Base-by-base conservation (phyloP, 2,329 filamentous ascomycete species). In the Aspergillus candidus region DNA sequence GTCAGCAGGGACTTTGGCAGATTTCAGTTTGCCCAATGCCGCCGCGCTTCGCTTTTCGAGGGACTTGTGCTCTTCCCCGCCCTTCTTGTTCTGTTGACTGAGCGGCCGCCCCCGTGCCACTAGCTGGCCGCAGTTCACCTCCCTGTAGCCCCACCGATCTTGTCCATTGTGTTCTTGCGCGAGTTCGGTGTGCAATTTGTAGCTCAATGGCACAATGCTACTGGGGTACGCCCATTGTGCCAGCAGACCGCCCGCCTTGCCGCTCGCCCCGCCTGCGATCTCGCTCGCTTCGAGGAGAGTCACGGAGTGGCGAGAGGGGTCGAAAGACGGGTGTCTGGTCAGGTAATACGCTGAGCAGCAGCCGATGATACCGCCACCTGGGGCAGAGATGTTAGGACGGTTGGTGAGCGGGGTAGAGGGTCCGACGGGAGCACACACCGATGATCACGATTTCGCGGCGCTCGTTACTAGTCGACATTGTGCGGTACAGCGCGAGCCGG, bases 321-420 rank as follows among this genome's bases (percentile, higher is more conserved):
- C 77, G 71, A 86, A 97, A 27, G 78, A 82, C 22, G 87, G 82
- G 64, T 97, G 90, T 51, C 87, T 83, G 2, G 89, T 93, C 35
- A 97, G 74, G 61, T 83, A 97, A 68, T 97, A 97, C 46, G 91
- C 90, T 4, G 87, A 89, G 39, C 88, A 93, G 64, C 82, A 85
- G 59, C 93, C 93, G 57, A 97, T 94, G 51, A 97, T 89, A 56
- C 91, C 91, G 55, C 89, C 91, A 55, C 91, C 89, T 88, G 40
- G 17, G 14, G 27, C 14, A 35, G 33, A 43, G 6, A 32, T 40
- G 47, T 56, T 37, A 57, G 49, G 40, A 35, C 32, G 33, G 29
- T 15, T 31, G 37, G 4, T 31, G 44, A 49, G 56, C 54, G 58
- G 60, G 60, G 59, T 54, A 54, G 17, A 15, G 36, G 44, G 43